Evolutionary conservation across 169 alveolate genomes (phyloP).

Genomic region (Plasmodium gonderi): DNA sequence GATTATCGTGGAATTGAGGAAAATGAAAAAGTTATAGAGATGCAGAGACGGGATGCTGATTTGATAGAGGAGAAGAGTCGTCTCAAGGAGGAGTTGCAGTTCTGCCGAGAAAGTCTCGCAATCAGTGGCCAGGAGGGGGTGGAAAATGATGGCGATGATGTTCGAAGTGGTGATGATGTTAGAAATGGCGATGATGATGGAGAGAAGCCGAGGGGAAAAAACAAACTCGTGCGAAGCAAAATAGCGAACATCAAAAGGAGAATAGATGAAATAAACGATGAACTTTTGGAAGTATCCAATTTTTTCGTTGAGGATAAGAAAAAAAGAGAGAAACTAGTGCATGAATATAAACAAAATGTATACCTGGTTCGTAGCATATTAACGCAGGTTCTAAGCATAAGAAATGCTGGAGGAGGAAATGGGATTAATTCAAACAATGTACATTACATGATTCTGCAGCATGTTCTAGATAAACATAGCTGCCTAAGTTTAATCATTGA

Average conservation of each 20-base stretch:
- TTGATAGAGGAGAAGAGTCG: constrained; percentile 14
- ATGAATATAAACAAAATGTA: constrained; percentile 31
- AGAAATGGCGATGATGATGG: not conserved
- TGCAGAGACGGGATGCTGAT: constrained; percentile 39
- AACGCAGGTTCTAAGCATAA: constrained; percentile 49
- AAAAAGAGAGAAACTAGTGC: constrained; percentile 22
- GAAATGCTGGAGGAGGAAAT: not conserved
- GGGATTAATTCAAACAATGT: constrained; percentile 26
- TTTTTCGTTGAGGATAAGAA: constrained; percentile 35
- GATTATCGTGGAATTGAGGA: constrained; percentile 72
- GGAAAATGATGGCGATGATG: not conserved
- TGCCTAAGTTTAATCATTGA: constrained; percentile 30
- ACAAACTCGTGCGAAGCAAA: constrained; percentile 14
- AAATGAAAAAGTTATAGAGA: constrained; percentile 30
- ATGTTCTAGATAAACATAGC: constrained; percentile 42
- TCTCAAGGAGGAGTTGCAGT: constrained; percentile 46
- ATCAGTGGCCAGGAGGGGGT: not conserved
- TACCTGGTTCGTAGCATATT: constrained; percentile 27
- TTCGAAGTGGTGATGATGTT: not conserved
- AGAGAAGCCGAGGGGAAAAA: not conserved
- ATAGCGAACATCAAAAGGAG: constrained; percentile 17
- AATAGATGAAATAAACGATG: constrained; percentile 30
- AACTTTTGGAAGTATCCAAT: constrained; percentile 22
- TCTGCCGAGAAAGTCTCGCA: constrained; percentile 2
- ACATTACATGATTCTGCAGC: constrained; percentile 39